Evolutionary conservation across 352 stramenopile genomes (phyloP).

Genomic region (Detonula confervacea): DNA sequence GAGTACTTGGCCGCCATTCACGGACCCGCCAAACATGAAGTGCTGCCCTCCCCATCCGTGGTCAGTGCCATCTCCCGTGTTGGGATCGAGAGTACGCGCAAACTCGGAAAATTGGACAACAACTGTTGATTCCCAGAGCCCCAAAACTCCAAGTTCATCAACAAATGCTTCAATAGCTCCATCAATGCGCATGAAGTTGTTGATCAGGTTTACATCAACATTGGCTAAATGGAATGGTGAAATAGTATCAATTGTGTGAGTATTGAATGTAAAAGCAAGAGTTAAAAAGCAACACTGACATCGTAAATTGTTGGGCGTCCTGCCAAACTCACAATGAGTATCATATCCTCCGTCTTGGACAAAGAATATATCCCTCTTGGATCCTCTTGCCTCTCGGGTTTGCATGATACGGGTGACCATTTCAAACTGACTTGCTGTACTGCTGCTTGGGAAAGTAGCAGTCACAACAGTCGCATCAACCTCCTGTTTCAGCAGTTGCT

Average conservation of each 20-base stretch:
- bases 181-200: constrained; percentile 64
- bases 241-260: background rate
- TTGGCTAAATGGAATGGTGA: background rate
- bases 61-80: constrained; percentile 68
- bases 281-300: no score
- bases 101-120: constrained; percentile 77
- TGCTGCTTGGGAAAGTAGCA: background rate
- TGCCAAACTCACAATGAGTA: constrained; percentile 46
- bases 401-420: constrained; percentile 45
- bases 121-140: constrained; percentile 62
- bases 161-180: constrained; percentile 62
- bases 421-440: constrained; percentile 21
- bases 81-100: constrained; percentile 75
- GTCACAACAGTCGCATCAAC: constrained; percentile 4
- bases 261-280: background rate
- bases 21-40: constrained; percentile 64
- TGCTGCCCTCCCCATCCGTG: constrained; percentile 62
- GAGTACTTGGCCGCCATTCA: constrained; percentile 76
- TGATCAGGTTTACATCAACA: constrained; percentile 33
- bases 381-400: constrained; percentile 13
- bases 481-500: background rate
- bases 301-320: no score
- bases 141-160: constrained; percentile 69
- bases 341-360: constrained; percentile 14
- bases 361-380: constrained; percentile 71